A percentile compares a stretch with the other conserved stretches of the same genome.
These are phyloP conservation scores for Penicillium bialowiezense DNA, from an alignment of 495 filamentous ascomycete species.

Conservation along the genomic window DNA sequence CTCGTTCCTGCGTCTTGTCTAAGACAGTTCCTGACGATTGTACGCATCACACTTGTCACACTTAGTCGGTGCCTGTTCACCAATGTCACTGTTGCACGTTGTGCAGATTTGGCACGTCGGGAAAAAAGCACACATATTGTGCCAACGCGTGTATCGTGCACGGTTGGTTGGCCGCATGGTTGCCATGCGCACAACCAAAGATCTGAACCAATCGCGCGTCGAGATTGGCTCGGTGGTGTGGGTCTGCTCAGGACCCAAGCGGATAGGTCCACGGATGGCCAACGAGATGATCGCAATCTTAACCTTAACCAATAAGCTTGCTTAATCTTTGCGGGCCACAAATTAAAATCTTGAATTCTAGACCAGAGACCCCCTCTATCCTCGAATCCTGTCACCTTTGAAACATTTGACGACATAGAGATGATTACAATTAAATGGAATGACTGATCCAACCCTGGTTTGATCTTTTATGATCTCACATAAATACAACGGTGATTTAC, in stretches of 20 bases:
- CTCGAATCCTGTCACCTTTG: neutral
- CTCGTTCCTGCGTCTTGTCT: neutral
- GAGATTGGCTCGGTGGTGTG: neutral
- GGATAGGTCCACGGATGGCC: neutral
- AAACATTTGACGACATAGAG: neutral
- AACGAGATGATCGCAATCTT: slow-evolving; percentile 2
- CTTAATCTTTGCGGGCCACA: neutral
- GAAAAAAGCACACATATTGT: too few relatives aligned
- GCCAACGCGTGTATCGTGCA: too few relatives aligned
- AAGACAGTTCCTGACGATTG: neutral
- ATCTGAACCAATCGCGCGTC: neutral
- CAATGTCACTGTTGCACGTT: too few relatives aligned
- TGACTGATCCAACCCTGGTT: neutral
- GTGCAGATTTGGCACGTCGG: too few relatives aligned
- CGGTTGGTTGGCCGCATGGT: neutral
- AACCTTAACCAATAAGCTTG: neutral
- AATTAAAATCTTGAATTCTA: neutral
- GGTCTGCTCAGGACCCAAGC: neutral
- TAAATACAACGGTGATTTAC: neutral
- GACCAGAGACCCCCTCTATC: neutral
- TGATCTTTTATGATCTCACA: neutral
- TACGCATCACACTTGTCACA: neutral
- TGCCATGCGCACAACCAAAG: neutral
- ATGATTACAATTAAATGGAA: neutral
- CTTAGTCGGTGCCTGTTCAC: too few relatives aligned